Conservation (phyloP, 768 basidiomycete genomes). For the Leccinum fibrillosum region DNA sequence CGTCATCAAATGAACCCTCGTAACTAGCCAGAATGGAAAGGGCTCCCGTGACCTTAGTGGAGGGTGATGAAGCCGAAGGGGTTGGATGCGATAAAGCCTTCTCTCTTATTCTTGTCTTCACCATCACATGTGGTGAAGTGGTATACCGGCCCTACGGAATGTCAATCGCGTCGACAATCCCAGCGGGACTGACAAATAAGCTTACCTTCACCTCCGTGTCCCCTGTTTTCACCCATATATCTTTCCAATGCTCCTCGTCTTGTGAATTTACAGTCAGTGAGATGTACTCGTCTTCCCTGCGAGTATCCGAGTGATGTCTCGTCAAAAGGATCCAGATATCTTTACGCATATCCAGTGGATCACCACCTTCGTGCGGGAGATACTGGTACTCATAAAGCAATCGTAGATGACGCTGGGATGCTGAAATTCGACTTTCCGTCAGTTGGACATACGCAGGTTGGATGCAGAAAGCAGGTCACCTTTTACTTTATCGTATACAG, state of each 20-base stretch:
- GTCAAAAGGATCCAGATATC: slow-evolving; percentile 83
- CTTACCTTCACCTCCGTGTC: slow-evolving; percentile 39
- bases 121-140: slow-evolving; percentile 44
- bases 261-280: slow-evolving; percentile 44
- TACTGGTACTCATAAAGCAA: slow-evolving; percentile 34
- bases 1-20: slow-evolving; percentile 58
- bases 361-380: not conserved
- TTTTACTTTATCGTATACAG: slow-evolving; percentile 26
- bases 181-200: not conserved
- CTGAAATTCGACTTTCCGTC: slow-evolving; percentile 22
- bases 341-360: slow-evolving; percentile 16
- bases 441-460: not conserved
- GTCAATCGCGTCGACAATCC: not conserved
- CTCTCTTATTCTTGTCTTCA: slow-evolving; percentile 14
- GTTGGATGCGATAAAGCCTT: slow-evolving; percentile 22
- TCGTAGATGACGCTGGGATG: slow-evolving; percentile 38
- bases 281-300: slow-evolving; percentile 61
- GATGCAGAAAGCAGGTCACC: slow-evolving; percentile 30
- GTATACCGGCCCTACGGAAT: slow-evolving; percentile 39
- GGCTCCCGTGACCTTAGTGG: slow-evolving; percentile 33
- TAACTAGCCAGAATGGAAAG: slow-evolving; percentile 63
- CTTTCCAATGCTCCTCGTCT: slow-evolving; percentile 39
- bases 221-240: slow-evolving; percentile 23
- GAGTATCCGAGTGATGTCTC: slow-evolving; percentile 67
- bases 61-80: not conserved